These are phyloP conservation scores for Bjerkandera adusta DNA, from an alignment of 1,284 basidiomycete species.

Conservation along the genomic window DNA sequence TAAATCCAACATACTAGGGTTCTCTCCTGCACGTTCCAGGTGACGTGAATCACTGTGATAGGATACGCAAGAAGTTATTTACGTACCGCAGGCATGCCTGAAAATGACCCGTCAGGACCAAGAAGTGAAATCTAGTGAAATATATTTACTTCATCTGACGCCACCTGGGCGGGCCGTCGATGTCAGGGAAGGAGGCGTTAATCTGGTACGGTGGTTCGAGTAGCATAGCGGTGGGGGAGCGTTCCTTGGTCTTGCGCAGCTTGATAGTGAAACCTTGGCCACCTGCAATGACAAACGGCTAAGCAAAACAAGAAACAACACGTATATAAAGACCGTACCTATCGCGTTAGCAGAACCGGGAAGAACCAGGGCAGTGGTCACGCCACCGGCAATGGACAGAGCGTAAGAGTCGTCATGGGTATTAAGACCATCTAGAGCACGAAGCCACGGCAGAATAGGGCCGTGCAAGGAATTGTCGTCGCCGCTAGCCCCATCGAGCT, in stretches of 20 bases:
- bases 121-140: slow-evolving; percentile 14
- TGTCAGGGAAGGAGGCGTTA: slow-evolving; percentile 30
- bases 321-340: slow-evolving; percentile 31
- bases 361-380: slow-evolving; percentile 68
- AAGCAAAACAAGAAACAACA: background rate
- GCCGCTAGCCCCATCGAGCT: slow-evolving; percentile 30
- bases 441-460: slow-evolving; percentile 47
- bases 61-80: background rate
- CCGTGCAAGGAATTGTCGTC: slow-evolving; percentile 42
- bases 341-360: slow-evolving; percentile 59
- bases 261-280: slow-evolving; percentile 54
- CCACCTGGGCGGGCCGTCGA: slow-evolving; percentile 34
- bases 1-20: slow-evolving; percentile 27
- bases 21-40: slow-evolving; percentile 27
- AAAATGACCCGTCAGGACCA: background rate
- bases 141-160: slow-evolving; percentile 41
- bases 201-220: slow-evolving; percentile 43
- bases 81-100: slow-evolving; percentile 38
- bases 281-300: slow-evolving; percentile 20
- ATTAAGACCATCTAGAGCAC: slow-evolving; percentile 49
- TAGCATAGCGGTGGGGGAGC: slow-evolving; percentile 43
- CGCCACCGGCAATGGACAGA: slow-evolving; percentile 55
- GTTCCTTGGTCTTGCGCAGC: slow-evolving; percentile 42
- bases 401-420: slow-evolving; percentile 48
- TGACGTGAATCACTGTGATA: background rate